Base-by-base conservation (phyloP, 1,284 basidiomycete species). In the Microstroma glucosiphilum region DNA sequence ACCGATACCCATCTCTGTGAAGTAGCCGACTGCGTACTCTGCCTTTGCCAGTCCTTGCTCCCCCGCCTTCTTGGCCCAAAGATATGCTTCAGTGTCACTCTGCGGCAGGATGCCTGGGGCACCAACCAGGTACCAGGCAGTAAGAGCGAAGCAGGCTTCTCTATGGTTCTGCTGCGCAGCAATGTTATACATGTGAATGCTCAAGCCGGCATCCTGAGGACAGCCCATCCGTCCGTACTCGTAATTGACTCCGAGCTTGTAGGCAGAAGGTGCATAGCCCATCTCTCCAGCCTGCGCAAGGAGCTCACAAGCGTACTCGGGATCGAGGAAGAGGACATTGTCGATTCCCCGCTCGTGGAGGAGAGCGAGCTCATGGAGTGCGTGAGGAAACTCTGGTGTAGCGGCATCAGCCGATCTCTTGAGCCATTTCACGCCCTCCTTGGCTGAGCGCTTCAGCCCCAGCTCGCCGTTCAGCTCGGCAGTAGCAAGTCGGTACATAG, bases 181-280 rank as follows among this genome's bases (percentile, higher is more conserved):
- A 66, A 78, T 78, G 69, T 78, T 82, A 81, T 98, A 98, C 82
- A 97, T 98, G 82, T 98, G 94, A 75, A 98, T 98, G 57, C 90
- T 93, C 62, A 98, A 83, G 19, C 96, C 94, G 0, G 92, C 87
- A 79, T 98, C 94, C 78, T 93, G 90, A n/a, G 94, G 94, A 76
- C 94, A 98, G 15, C 92, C 92, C 87, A 97, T 90, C 83, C 92
- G 92, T 48, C 94, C 96, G 81, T 97, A 98, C 82, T 98, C 94
- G 81, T 98, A 98, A 81, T 94, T 97, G 81, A 98, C 94, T 53
- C 94, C 94, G 61, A 98, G 82, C 71, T 92, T 88, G 82, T 94
- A 92, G 53, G 94, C 94, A 73, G 89, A 92, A 1, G 94, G 92
- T 7, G 94, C 92, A 80, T 97, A 97, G 12, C 92, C 92, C 56